These are phyloP conservation scores for Phytophthora pisi DNA, from an alignment of 352 stramenopile genomes.

Conservation along the genomic window DNA sequence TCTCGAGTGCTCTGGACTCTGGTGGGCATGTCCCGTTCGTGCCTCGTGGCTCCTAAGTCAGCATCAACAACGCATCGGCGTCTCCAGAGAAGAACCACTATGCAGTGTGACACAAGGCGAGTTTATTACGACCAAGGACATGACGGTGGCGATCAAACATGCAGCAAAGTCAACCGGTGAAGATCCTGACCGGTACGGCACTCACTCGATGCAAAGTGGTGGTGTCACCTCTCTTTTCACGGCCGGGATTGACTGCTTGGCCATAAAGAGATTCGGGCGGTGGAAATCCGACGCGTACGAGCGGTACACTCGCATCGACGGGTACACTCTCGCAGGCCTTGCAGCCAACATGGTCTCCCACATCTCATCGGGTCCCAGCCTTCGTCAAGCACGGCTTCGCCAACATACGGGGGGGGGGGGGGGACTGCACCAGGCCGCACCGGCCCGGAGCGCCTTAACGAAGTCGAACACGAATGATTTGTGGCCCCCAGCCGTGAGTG, in stretches of 20 bases:
- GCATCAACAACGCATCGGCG: neutral
- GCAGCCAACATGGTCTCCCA: constrained; percentile 3
- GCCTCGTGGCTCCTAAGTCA: constrained; percentile 2
- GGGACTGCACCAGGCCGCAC: too few species aligned
- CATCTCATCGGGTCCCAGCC: too few species aligned
- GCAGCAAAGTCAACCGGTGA: neutral
- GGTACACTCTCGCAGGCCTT: neutral
- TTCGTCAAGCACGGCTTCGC: too few species aligned
- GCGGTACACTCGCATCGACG: constrained; percentile 14
- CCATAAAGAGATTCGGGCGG: constrained; percentile 28
- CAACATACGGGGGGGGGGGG: too few species aligned
- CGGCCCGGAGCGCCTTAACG: too few species aligned
- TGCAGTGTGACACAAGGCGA: too few species aligned
- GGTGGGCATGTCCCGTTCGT: constrained; percentile 12
- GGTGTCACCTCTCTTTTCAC: constrained; percentile 19
- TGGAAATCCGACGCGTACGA: constrained; percentile 24
- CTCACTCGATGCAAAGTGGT: constrained; percentile 19
- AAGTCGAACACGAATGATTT: too few species aligned
- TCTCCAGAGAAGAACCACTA: too few species aligned
- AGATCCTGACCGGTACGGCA: neutral
- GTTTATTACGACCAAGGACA: neutral
- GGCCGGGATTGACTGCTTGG: constrained; percentile 9
- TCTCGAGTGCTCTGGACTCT: constrained; percentile 3
- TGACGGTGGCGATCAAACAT: constrained; percentile 7
- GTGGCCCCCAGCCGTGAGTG: too few species aligned